phyloP scores from a whole-genome alignment of 805 yeast species.

The Ogataea haglerorum region DNA sequence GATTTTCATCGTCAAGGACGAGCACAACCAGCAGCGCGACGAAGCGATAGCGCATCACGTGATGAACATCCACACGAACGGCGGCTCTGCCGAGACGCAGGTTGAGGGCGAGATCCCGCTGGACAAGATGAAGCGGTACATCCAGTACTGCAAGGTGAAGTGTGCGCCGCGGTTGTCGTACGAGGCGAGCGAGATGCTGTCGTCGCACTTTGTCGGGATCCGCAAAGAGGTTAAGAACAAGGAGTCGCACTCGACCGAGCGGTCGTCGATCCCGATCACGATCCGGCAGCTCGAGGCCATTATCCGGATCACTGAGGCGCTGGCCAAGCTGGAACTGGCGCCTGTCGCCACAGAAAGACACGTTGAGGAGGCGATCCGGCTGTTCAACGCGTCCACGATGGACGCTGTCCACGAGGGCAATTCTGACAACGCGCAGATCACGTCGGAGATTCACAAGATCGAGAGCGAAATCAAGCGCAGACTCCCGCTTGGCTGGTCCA shows the following conservation, averaged over 20 bases:
- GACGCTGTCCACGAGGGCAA: constrained; percentile 64
- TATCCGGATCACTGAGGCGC: constrained; percentile 88
- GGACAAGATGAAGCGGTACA: constrained; percentile 85
- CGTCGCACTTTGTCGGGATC: constrained; percentile 89
- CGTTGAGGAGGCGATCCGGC: constrained; percentile 91
- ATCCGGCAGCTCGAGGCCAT: constrained; percentile 97
- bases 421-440: constrained; percentile 53
- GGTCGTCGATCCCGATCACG: constrained; percentile 96
- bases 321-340: constrained; percentile 80
- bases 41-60: constrained; percentile 91
- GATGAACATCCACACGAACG: constrained; percentile 89
- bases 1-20: constrained; percentile 97
- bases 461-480: constrained; percentile 86
- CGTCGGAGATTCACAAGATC: constrained; percentile 70
- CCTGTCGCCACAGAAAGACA: constrained; percentile 86
- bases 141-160: constrained; percentile 81
- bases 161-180: constrained; percentile 92
- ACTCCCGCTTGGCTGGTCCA: constrained; percentile 94
- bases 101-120: constrained; percentile 84
- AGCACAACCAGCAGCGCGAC: constrained; percentile 83
- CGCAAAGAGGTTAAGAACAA: constrained; percentile 76
- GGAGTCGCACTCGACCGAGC: constrained; percentile 77
- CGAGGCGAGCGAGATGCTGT: constrained; percentile 84
- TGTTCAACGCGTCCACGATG: constrained; percentile 96
- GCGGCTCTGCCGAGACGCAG: constrained; percentile 42